Evolutionary conservation across 306 rosid genomes (phyloP).

Genomic region (Cucumis cinereus): DNA sequence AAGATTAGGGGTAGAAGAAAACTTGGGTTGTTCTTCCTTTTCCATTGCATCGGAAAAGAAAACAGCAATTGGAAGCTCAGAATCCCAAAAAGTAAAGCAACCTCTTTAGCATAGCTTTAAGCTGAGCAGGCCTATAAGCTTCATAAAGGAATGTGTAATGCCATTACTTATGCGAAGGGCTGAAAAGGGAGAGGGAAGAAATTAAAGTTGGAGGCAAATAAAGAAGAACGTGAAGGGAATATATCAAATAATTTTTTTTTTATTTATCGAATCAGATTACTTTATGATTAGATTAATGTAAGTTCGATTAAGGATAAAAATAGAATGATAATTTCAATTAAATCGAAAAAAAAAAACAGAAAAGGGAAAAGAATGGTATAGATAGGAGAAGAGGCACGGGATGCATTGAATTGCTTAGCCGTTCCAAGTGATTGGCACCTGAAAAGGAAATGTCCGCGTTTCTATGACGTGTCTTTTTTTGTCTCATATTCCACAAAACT

Average conservation of each 20-base stretch:
- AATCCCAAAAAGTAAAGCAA: neutral
- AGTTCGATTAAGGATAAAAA: neutral
- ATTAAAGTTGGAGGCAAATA: neutral
- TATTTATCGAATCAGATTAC: neutral
- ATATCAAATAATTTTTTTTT: neutral
- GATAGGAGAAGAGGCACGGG: neutral
- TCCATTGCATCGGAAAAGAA: conserved; percentile 3
- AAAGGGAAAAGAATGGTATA: neutral
- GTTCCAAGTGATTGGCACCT: conserved; percentile 2
- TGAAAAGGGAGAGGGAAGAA: neutral
- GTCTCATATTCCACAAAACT: neutral
- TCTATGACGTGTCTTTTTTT: neutral
- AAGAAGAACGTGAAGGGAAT: neutral
- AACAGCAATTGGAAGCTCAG: neutral
- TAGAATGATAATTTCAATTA: neutral
- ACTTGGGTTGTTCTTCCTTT: neutral
- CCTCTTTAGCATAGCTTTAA: neutral
- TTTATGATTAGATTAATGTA: neutral
- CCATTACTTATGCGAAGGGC: neutral
- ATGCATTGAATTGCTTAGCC: neutral
- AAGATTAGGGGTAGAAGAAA: neutral
- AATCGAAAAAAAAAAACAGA: neutral
- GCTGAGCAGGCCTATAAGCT: neutral
- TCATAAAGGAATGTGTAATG: neutral
- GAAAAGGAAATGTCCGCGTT: neutral